Evolutionary conservation across 768 basidiomycete species (phyloP).

Genomic region (Grammothele lineata): DNA sequence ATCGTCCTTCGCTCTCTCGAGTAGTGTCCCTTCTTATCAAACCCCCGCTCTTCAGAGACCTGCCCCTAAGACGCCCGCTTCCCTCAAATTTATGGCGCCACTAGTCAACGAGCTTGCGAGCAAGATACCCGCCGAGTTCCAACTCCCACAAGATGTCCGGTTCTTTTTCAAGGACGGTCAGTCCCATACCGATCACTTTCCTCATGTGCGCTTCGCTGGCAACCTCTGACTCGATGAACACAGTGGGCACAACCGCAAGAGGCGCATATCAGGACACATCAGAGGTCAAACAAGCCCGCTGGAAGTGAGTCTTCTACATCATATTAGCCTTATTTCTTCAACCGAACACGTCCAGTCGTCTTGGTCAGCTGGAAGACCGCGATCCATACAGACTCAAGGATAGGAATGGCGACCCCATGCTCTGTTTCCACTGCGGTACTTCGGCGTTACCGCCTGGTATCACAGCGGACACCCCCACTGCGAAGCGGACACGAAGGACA

Average conservation of each 20-base stretch:
- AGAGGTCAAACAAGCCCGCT: constrained; percentile 68
- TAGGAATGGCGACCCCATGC: constrained; percentile 73
- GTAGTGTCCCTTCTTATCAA: neutral
- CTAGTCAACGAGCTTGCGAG: constrained; percentile 67
- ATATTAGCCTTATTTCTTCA: neutral
- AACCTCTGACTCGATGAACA: too few relatives aligned
- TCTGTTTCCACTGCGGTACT: constrained; percentile 87
- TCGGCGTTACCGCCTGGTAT: constrained; percentile 64
- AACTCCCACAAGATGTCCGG: constrained; percentile 82
- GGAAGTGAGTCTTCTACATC: constrained; percentile 56
- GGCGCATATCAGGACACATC: constrained; percentile 84
- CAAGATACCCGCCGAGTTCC: constrained; percentile 75
- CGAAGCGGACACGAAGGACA: constrained; percentile 52
- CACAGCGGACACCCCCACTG: constrained; percentile 47
- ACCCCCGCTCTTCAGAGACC: constrained; percentile 47
- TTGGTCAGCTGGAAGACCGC: constrained; percentile 86
- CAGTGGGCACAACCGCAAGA: constrained; percentile 75
- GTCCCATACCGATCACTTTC: too few relatives aligned
- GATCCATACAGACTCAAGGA: constrained; percentile 87
- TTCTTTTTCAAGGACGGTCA: constrained; percentile 83
- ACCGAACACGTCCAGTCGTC: constrained; percentile 48
- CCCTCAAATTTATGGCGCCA: constrained; percentile 55
- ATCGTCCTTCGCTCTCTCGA: neutral
- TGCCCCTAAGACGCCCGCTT: constrained; percentile 57
- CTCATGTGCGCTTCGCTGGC: too few relatives aligned